These are phyloP conservation scores for Micractinium conductrix DNA, from an alignment of 139 green algal species.

Conservation along the genomic window DNA sequence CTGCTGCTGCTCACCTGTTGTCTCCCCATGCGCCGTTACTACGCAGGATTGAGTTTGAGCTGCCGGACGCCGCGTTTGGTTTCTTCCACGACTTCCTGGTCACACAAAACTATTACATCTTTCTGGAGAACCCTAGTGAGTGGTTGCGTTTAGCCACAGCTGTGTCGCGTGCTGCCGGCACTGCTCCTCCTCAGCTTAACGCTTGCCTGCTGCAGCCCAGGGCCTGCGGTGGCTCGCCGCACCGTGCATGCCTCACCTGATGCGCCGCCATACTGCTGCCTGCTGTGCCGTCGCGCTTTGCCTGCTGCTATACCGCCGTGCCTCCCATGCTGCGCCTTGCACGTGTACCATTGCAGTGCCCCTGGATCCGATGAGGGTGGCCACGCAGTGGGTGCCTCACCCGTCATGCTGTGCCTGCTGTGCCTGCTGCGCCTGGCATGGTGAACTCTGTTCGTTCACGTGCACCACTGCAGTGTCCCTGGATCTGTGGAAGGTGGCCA, in stretches of 20 bases:
- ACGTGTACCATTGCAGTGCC: no score
- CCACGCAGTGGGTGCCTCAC: no score
- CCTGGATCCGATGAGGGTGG: no score
- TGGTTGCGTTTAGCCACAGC: neutral
- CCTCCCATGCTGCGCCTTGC: no score
- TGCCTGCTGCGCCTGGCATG: neutral
- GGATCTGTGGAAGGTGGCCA: constrained; percentile 53
- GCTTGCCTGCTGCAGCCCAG: no score
- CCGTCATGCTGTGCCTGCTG: neutral
- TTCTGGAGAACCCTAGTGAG: constrained; percentile 42
- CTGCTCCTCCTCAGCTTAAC: neutral
- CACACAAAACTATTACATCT: constrained; percentile 62
- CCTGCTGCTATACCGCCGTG: no score
- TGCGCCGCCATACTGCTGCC: no score
- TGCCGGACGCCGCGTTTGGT: constrained; percentile 51
- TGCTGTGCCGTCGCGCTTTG: neutral
- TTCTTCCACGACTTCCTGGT: constrained; percentile 63
- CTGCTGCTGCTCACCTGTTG: neutral
- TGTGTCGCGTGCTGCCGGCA: neutral
- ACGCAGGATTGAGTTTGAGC: constrained; percentile 7
- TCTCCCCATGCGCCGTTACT: no score
- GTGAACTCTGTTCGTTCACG: no score
- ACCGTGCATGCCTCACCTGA: no score
- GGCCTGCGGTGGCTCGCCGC: no score
- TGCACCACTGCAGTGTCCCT: constrained; percentile 37